phyloP scores from a whole-genome alignment of 2,329 filamentous ascomycete genomes.

The Nothopassalora personata region DNA sequence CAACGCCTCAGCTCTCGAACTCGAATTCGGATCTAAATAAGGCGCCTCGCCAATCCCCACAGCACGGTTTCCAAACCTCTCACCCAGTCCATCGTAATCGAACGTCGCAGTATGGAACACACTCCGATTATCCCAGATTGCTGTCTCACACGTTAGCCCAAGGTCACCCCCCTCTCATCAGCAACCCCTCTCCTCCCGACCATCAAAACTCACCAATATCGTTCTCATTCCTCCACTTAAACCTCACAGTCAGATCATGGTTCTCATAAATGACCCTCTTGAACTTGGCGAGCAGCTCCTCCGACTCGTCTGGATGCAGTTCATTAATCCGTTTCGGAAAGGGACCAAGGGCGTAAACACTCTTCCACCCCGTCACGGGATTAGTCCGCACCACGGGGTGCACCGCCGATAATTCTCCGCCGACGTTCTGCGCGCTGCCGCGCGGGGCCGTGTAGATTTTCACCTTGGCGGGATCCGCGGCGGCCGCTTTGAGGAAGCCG shows the following conservation, averaged over 20 bases:
- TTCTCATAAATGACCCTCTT: slow-evolving; percentile 40
- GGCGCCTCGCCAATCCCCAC: slow-evolving; percentile 54
- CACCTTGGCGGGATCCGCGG: slow-evolving; percentile 16
- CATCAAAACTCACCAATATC: slow-evolving; percentile 37
- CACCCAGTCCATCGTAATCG: slow-evolving; percentile 53
- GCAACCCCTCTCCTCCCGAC: neutral
- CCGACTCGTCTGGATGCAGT: slow-evolving; percentile 33
- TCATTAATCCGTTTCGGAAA: slow-evolving; percentile 53
- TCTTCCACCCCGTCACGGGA: slow-evolving; percentile 59
- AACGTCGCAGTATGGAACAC: slow-evolving; percentile 58
- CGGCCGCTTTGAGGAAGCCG: slow-evolving; percentile 33
- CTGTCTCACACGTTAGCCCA: neutral
- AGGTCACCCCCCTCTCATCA: neutral
- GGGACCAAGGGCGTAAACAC: slow-evolving; percentile 54
- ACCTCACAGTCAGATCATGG: slow-evolving; percentile 48
- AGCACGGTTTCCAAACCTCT: slow-evolving; percentile 48
- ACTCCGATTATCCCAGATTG: slow-evolving; percentile 62
- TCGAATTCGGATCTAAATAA: slow-evolving; percentile 50
- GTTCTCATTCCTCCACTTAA: slow-evolving; percentile 47
- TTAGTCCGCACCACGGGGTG: slow-evolving; percentile 55
- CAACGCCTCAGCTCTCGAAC: slow-evolving; percentile 30
- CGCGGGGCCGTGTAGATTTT: slow-evolving; percentile 22
- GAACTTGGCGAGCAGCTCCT: slow-evolving; percentile 25
- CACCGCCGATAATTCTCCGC: slow-evolving; percentile 15
- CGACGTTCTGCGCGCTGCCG: slow-evolving; percentile 24